Conservation (phyloP, 2,329 filamentous ascomycete species). For the Trichoderma atrobrunneum region DNA sequence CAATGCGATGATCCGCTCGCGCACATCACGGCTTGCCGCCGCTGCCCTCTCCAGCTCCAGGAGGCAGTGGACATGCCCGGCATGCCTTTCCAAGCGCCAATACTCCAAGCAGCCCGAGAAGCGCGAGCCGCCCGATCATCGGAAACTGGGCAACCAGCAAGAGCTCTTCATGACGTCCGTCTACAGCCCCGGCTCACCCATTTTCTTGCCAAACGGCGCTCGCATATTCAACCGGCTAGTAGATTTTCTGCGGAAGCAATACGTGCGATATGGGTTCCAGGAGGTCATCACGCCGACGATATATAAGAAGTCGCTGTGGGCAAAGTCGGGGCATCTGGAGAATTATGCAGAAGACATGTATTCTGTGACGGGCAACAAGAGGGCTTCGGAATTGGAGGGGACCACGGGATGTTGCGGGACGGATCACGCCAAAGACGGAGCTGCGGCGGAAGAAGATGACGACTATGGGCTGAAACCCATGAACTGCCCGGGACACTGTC, state of each 20-base stretch:
- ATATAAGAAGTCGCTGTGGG: constrained; percentile 86
- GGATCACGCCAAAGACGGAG: constrained; percentile 23
- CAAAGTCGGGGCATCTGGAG: constrained; percentile 79
- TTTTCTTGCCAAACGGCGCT: constrained; percentile 79
- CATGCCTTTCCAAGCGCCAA: constrained; percentile 30
- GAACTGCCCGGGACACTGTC: constrained; percentile 88
- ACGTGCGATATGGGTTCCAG: constrained; percentile 79
- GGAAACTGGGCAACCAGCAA: constrained; percentile 61
- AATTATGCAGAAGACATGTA: constrained; percentile 95
- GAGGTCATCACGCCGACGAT: constrained; percentile 89
- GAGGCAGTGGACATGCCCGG: constrained; percentile 33
- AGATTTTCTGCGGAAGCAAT: constrained; percentile 78
- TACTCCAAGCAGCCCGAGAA: constrained; percentile 32
- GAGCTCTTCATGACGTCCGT: constrained; percentile 75
- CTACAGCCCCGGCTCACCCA: constrained; percentile 81
- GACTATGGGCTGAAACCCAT: constrained; percentile 87
- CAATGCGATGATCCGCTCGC: constrained; percentile 32
- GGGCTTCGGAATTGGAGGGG: constrained; percentile 16
- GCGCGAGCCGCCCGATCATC: constrained; percentile 52
- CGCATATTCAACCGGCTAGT: constrained; percentile 81
- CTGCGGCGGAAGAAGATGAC: constrained; percentile 65
- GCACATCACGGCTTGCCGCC: constrained; percentile 24
- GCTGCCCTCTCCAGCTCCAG: constrained; percentile 20
- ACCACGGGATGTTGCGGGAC: constrained; percentile 34
- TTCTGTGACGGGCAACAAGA: constrained; percentile 61